These are phyloP conservation scores for Quercus alba DNA, from an alignment of 306 rosid species.

Conservation along the genomic window DNA sequence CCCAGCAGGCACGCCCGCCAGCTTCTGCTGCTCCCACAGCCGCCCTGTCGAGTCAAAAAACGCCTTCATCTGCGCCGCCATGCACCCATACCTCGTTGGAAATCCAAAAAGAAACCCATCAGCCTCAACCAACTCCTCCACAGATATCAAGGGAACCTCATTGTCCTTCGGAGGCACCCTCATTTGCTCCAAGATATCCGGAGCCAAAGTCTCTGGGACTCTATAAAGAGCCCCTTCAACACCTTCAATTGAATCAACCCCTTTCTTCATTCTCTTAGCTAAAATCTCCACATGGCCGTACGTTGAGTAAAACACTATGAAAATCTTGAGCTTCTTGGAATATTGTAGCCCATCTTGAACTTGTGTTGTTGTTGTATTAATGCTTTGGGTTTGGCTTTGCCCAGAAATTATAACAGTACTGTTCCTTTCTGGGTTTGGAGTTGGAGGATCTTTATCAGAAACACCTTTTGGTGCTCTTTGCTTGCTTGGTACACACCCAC, in stretches of 20 bases:
- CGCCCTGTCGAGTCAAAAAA: constrained; percentile 58
- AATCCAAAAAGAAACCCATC: constrained; percentile 76
- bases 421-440: constrained; percentile 27
- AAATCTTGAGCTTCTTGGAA: constrained; percentile 43
- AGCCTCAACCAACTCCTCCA: constrained; percentile 62
- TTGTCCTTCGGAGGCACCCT: constrained; percentile 54
- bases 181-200: constrained; percentile 55
- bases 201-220: constrained; percentile 60
- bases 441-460: constrained; percentile 24
- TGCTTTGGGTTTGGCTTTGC: constrained; percentile 18
- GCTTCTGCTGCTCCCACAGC: constrained; percentile 64
- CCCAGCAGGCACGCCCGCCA: constrained; percentile 75
- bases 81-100: constrained; percentile 70
- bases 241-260: constrained; percentile 63
- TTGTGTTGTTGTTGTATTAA: constrained; percentile 18
- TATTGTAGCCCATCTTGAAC: constrained; percentile 13
- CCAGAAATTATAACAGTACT: constrained; percentile 16
- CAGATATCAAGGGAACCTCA: constrained; percentile 43
- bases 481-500: constrained; percentile 78
- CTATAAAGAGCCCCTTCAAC: constrained; percentile 68
- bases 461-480: constrained; percentile 26
- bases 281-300: constrained; percentile 76
- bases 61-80: constrained; percentile 81
- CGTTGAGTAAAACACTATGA: constrained; percentile 69
- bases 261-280: constrained; percentile 58